phyloP scores from a whole-genome alignment of 495 filamentous ascomycete species.

The Hamigera avellanea region DNA sequence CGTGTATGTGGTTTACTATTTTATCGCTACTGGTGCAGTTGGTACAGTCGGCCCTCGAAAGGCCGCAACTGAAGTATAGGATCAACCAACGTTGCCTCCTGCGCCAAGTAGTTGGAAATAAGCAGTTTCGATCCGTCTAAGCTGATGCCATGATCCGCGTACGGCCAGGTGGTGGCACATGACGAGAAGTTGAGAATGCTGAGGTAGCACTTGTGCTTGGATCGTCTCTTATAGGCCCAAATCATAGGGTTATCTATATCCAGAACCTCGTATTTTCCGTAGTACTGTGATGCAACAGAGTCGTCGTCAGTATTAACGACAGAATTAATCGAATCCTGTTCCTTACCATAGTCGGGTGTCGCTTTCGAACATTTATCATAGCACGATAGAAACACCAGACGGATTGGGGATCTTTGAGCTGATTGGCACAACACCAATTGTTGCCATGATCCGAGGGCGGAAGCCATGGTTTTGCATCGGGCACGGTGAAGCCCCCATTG shows the following conservation, averaged over 20 bases:
- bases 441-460: constrained; percentile 25
- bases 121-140: constrained; percentile 2
- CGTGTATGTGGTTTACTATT: no score
- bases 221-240: constrained; percentile 5
- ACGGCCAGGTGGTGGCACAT: constrained; percentile 2
- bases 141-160: constrained; percentile 3
- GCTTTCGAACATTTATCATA: constrained; percentile 24
- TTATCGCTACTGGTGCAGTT: no score
- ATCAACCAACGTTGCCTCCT: neutral
- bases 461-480: constrained; percentile 34
- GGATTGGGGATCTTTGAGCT: constrained; percentile 16
- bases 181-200: constrained; percentile 9
- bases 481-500: constrained; percentile 23
- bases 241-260: constrained; percentile 4
- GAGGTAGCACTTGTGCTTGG: constrained; percentile 5
- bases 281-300: constrained; percentile 1
- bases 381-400: constrained; percentile 27
- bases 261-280: constrained; percentile 4
- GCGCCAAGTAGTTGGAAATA: constrained; percentile 3
- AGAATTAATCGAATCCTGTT: neutral
- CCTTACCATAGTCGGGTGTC: constrained; percentile 4
- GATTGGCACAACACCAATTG: constrained; percentile 25
- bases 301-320: neutral
- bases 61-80: constrained; percentile 3
- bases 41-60: constrained; percentile 5